These are phyloP conservation scores for Haplosporangium gracile DNA, from an alignment of 192 early-diverging fungal species.

Conservation along the genomic window DNA sequence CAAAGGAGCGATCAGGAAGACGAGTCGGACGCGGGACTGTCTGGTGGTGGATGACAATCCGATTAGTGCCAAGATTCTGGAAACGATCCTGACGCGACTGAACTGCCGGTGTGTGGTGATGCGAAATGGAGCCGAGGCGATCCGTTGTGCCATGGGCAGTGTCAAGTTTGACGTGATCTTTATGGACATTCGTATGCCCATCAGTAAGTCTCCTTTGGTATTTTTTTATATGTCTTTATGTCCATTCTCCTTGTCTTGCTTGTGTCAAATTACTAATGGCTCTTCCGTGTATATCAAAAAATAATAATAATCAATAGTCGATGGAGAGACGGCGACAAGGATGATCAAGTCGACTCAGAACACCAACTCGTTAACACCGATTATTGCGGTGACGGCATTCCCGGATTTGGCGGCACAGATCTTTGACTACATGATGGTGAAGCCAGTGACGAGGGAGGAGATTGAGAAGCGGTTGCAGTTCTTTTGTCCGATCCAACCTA, in stretches of 20 bases:
- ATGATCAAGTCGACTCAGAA: conserved; percentile 97
- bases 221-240: background rate
- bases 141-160: conserved; percentile 89
- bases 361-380: conserved; percentile 86
- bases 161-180: conserved; percentile 95
- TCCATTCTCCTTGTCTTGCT: conserved; percentile 9
- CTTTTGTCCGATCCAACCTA: conserved; percentile 58
- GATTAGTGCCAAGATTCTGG: conserved; percentile 88
- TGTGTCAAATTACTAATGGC: no score
- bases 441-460: conserved; percentile 80
- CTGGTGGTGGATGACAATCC: conserved; percentile 95
- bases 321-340: conserved; percentile 89
- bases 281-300: background rate
- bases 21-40: conserved; percentile 61
- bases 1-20: conserved; percentile 31
- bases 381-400: conserved; percentile 85
- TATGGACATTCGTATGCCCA: conserved; percentile 95
- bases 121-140: conserved; percentile 91
- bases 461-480: conserved; percentile 61
- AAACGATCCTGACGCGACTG: conserved; percentile 83
- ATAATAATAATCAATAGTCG: conserved; percentile 65
- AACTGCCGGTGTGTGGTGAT: conserved; percentile 88
- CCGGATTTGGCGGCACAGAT: conserved; percentile 55
- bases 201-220: conserved; percentile 70
- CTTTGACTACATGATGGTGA: conserved; percentile 81